Evolutionary conservation across 305 asterid genomes (phyloP), one percentile per base, ranked within the genome.

Genomic region (Caryopteris hybrid): DNA sequence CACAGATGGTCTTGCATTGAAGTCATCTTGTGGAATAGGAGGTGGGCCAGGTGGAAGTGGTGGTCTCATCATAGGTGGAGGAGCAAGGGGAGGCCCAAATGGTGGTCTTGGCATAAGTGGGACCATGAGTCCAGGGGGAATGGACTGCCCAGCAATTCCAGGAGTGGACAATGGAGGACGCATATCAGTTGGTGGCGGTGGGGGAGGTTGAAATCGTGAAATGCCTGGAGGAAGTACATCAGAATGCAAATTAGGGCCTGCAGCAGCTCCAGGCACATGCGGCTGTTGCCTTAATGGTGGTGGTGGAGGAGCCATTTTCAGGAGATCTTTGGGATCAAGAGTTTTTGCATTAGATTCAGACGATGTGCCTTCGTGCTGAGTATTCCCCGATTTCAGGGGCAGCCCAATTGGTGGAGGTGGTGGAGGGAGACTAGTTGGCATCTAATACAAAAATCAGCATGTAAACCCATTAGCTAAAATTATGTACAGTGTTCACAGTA

Each of bases 41-140:
- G 99, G 95, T n/a, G 98, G 98, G n/a, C 99, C 99, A 66, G 95
- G 97, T 11, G 99, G 99, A 64, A 91, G 96, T 12, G 96, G 98
- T 50, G 96, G 98, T 56, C 95, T 88, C 95, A 89, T 86, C 97
- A 95, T 86, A 59, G 80, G 74, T 72, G 81, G 85, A 60, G 78
- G 84, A 21, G 80, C 88, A 56, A 82, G 83, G 10, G 89, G 95
- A 74, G 85, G 86, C 67, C 97, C 98, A 65, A 83, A 88, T 64
- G 95, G 95, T 17, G 96, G 95, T 74, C 88, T 79, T 58, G 83
- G 86, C 73, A 87, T 43, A 51, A 85, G 76, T 12, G 99, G 91
- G 64, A 78, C 81, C 92, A 90, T 85, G 69, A 82, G 80, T 66
- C 93, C 98, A 53, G 96, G 86, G 12, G 83, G 91, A 71, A 75